Conservation (phyloP, 768 basidiomycete genomes). For the Amanita subjunquillea region DNA sequence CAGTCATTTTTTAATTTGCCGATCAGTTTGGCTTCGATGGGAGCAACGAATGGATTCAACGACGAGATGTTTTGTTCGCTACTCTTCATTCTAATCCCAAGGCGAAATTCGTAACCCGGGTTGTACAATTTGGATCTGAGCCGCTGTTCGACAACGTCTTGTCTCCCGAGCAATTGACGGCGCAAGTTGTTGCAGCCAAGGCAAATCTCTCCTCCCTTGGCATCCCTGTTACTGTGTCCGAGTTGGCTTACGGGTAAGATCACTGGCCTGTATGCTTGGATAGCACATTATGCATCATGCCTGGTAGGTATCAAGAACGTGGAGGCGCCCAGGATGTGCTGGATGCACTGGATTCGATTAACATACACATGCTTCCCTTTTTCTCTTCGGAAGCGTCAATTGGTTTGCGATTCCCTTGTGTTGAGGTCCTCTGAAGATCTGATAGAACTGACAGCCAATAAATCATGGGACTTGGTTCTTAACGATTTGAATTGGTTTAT, state of each 20-base stretch:
- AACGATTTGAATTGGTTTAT: constrained; percentile 49
- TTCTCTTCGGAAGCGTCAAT: constrained; percentile 37
- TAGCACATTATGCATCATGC: neutral
- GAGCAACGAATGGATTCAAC: constrained; percentile 30
- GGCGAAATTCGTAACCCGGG: constrained; percentile 43
- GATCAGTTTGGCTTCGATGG: constrained; percentile 26
- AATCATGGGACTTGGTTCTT: constrained; percentile 42
- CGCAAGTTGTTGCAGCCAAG: constrained; percentile 34
- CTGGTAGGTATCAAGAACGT: constrained; percentile 25
- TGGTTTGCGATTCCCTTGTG: constrained; percentile 15
- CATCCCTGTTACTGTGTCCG: constrained; percentile 50
- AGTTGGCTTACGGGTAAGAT: constrained; percentile 31
- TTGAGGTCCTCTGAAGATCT: neutral
- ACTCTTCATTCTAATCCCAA: constrained; percentile 36
- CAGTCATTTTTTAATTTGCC: neutral
- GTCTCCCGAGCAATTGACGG: constrained; percentile 28
- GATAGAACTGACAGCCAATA: constrained; percentile 19
- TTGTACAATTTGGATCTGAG: constrained; percentile 50
- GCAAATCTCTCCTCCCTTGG: constrained; percentile 29
- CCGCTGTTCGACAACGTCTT: constrained; percentile 44
- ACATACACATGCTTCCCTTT: constrained; percentile 52
- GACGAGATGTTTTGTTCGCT: constrained; percentile 32
- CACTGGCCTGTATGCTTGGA: constrained; percentile 11
- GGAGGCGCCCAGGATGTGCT: constrained; percentile 42
- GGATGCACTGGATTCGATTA: constrained; percentile 41